phyloP scores from a whole-genome alignment of 257 asterid species.

The Knoxia roxburghii region DNA sequence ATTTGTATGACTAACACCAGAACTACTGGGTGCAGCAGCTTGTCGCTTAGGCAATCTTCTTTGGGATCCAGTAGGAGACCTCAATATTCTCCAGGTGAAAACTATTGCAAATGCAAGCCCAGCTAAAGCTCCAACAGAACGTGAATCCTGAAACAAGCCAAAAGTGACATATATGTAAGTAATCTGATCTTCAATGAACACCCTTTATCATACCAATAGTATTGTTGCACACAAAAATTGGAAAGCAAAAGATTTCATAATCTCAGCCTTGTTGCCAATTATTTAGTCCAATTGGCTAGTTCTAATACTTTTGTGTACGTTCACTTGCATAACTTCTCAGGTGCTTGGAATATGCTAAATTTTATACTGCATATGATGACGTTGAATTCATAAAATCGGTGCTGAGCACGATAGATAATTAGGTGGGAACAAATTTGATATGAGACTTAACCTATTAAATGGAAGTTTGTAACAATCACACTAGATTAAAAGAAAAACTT shows the following conservation, averaged over 20 bases:
- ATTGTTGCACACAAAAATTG: background rate
- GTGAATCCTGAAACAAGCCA: constrained; percentile 50
- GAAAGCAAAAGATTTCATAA: background rate
- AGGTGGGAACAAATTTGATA: too few relatives aligned
- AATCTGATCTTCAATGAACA: background rate
- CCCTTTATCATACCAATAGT: too few relatives aligned
- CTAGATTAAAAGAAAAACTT: too few relatives aligned
- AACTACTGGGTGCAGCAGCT: constrained; percentile 46
- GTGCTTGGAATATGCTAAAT: background rate
- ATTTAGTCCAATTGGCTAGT: background rate
- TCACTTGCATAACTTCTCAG: background rate
- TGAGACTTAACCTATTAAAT: too few relatives aligned
- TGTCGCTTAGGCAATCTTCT: constrained; percentile 65
- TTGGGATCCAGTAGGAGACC: constrained; percentile 61
- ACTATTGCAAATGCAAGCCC: constrained; percentile 78
- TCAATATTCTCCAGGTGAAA: constrained; percentile 76
- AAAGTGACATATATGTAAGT: background rate
- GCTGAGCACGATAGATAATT: too few relatives aligned
- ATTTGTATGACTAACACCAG: constrained; percentile 40
- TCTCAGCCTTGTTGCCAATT: background rate
- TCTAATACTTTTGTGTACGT: background rate
- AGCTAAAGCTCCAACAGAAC: constrained; percentile 75
- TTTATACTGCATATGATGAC: too few relatives aligned
- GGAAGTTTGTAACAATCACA: too few relatives aligned
- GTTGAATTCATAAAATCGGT: too few relatives aligned